Conservation (phyloP, 2,329 filamentous ascomycete genomes). For the Zymoseptoria ardabiliae region DNA sequence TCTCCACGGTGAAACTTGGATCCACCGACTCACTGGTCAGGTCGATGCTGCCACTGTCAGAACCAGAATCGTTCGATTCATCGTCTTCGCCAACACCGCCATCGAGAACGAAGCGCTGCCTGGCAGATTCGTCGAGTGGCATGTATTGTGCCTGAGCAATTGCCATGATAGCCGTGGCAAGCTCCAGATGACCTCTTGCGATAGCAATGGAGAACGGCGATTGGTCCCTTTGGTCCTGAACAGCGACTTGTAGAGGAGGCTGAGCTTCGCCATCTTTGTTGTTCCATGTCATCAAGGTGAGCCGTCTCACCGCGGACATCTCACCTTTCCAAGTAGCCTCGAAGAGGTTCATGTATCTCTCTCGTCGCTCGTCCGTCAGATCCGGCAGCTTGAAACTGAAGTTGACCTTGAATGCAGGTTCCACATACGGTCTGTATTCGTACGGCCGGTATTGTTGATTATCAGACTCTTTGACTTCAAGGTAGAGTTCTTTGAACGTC, state of each 20-base stretch:
- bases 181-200: constrained; percentile 54
- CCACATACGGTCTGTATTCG: constrained; percentile 1
- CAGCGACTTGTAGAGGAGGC: constrained; percentile 57
- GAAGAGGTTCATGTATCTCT: constrained; percentile 60
- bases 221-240: constrained; percentile 44
- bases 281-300: constrained; percentile 55
- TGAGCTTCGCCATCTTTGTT: constrained; percentile 42
- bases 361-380: constrained; percentile 47
- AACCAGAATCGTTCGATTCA: constrained; percentile 9
- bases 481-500: constrained; percentile 58
- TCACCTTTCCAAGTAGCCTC: constrained; percentile 70
- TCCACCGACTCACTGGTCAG: constrained; percentile 49
- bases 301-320: constrained; percentile 54
- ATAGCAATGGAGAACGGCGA: constrained; percentile 64
- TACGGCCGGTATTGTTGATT: constrained; percentile 1
- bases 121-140: constrained; percentile 28
- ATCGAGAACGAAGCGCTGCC: constrained; percentile 22
- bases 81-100: constrained; percentile 29
- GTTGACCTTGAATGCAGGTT: constrained; percentile 40
- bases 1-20: constrained; percentile 66
- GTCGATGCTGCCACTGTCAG: constrained; percentile 29
- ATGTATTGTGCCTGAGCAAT: constrained; percentile 64
- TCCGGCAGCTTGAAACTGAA: constrained; percentile 46
- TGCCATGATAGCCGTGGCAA: constrained; percentile 60
- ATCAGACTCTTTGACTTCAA: constrained; percentile 35